Evolutionary conservation across 225 moss, liverwort and hornwort species (phyloP).

Genomic region (Takakia lepidozioides): DNA sequence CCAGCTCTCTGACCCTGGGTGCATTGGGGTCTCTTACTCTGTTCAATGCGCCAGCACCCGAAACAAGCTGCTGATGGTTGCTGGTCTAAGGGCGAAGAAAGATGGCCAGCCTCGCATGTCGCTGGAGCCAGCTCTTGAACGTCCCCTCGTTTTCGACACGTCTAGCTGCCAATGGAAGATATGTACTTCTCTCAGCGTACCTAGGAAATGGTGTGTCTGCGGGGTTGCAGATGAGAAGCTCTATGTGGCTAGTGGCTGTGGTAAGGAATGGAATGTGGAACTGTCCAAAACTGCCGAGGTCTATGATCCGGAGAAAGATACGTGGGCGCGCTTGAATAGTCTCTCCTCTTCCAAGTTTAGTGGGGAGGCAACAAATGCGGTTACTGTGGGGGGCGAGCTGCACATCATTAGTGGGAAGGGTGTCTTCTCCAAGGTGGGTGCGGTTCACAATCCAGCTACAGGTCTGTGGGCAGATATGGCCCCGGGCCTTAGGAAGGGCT

Average conservation of each 20-base stretch:
- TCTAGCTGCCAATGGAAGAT: slow-evolving; percentile 37
- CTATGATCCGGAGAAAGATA: slow-evolving; percentile 33
- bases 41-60: slow-evolving; percentile 66
- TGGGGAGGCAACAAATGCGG: slow-evolving; percentile 69
- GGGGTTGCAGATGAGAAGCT: slow-evolving; percentile 52
- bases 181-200: slow-evolving; percentile 41
- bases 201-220: slow-evolving; percentile 84
- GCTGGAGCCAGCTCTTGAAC: slow-evolving; percentile 64
- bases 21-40: slow-evolving; percentile 55
- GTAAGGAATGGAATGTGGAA: slow-evolving; percentile 53
- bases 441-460: slow-evolving; percentile 29
- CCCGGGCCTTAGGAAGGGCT: slow-evolving; percentile 52
- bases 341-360: slow-evolving; percentile 74
- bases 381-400: slow-evolving; percentile 29
- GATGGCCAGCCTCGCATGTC: slow-evolving; percentile 35
- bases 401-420: slow-evolving; percentile 65
- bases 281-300: slow-evolving; percentile 50
- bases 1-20: slow-evolving; percentile 56
- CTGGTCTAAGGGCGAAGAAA: slow-evolving; percentile 41
- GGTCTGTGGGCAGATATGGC: slow-evolving; percentile 54
- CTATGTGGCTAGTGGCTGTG: slow-evolving; percentile 73
- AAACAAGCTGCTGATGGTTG: slow-evolving; percentile 63
- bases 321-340: slow-evolving; percentile 33
- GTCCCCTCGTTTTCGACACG: slow-evolving; percentile 65
- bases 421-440: slow-evolving; percentile 52